Evolutionary conservation across 2,329 filamentous ascomycete genomes (phyloP).

Genomic region (Hansfordia pulvinata): DNA sequence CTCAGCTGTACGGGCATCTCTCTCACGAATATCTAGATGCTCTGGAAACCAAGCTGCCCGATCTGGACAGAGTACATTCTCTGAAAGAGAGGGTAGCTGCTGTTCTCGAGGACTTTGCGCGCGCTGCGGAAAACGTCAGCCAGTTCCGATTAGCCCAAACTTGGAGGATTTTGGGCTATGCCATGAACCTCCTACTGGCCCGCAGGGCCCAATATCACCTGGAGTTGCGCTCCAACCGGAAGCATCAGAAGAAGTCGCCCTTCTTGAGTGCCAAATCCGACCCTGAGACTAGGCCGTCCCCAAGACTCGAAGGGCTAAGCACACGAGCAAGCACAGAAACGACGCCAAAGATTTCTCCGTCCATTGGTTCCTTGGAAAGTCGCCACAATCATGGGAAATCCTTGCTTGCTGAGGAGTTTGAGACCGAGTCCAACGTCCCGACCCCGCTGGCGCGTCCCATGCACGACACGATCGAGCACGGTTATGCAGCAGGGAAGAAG

Average conservation of each 20-base stretch:
- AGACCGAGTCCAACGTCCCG: conserved; percentile 48
- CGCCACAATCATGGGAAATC: conserved; percentile 23
- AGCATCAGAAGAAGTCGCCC: conserved; percentile 3
- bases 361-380: conserved; percentile 19
- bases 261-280: not conserved
- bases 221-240: conserved; percentile 29
- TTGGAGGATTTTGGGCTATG: conserved; percentile 47
- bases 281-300: conserved; percentile 6
- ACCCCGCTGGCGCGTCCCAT: conserved; percentile 44
- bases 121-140: conserved; percentile 39
- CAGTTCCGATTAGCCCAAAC: conserved; percentile 49
- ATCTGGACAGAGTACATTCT: conserved; percentile 17
- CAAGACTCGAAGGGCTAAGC: too few relatives aligned
- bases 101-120: conserved; percentile 43
- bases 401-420: conserved; percentile 39
- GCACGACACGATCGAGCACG: conserved; percentile 18
- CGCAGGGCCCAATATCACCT: conserved; percentile 44
- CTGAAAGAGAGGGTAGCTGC: conserved; percentile 31
- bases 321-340: conserved; percentile 7
- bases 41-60: conserved; percentile 33
- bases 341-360: conserved; percentile 12
- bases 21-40: conserved; percentile 41
- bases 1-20: conserved; percentile 40
- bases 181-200: conserved; percentile 37
- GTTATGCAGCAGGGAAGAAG: conserved; percentile 18